Evolutionary conservation across 2,329 filamentous ascomycete species (phyloP).

Genomic region (Fusarium sp.): DNA sequence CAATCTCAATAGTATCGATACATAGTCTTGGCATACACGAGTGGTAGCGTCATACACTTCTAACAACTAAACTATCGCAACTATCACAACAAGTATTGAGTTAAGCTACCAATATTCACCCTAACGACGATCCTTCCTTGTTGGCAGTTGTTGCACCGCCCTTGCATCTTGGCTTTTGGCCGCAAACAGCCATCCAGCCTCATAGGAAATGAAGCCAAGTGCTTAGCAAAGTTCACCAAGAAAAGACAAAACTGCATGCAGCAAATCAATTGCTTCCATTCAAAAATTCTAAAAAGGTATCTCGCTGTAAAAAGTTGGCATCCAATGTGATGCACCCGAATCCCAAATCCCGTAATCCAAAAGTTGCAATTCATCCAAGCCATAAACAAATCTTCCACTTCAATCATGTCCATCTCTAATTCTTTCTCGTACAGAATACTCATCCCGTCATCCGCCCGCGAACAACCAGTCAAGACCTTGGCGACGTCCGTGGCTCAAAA

Average conservation of each 20-base stretch:
- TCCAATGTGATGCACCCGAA: constrained; percentile 16
- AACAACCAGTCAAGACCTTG: neutral
- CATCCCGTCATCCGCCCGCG: constrained; percentile 17
- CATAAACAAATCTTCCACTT: constrained; percentile 17
- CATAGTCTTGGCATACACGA: neutral
- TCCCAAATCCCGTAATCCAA: neutral
- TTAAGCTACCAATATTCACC: neutral
- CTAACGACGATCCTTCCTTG: neutral
- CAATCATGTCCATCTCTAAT: constrained; percentile 37
- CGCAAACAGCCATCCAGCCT: neutral
- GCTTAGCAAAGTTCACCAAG: neutral
- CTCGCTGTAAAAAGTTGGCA: constrained; percentile 27
- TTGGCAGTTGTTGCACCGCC: neutral
- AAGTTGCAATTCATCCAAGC: constrained; percentile 39
- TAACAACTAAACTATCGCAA: too few relatives aligned
- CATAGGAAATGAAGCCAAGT: neutral
- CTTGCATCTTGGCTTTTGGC: constrained; percentile 8
- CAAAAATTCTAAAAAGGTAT: constrained; percentile 38
- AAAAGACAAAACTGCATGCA: neutral
- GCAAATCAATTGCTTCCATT: constrained; percentile 18
- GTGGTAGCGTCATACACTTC: neutral
- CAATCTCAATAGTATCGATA: neutral
- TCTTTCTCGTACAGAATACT: constrained; percentile 18
- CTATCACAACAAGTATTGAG: neutral
- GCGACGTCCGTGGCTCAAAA: constrained; percentile 3